These are phyloP conservation scores for Kuraishia borneana DNA, from an alignment of 805 yeast species.

Conservation along the genomic window DNA sequence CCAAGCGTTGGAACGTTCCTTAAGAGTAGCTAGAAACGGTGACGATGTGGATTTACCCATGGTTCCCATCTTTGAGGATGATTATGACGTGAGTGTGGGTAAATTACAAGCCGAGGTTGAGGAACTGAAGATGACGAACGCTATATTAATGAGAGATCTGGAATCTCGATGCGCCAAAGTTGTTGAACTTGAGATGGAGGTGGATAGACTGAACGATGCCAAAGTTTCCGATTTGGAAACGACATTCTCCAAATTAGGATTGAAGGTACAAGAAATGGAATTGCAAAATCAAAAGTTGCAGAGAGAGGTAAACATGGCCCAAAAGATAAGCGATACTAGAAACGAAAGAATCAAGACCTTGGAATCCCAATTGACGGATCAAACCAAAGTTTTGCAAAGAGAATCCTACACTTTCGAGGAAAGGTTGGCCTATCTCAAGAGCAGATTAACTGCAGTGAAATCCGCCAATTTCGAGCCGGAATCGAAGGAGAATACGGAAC, in stretches of 20 bases:
- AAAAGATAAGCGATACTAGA: constrained; percentile 45
- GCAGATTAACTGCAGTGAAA: constrained; percentile 14
- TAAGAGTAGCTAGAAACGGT: neutral
- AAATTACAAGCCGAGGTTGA: constrained; percentile 3
- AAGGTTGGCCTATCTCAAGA: constrained; percentile 19
- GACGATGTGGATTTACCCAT: neutral
- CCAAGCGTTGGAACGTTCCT: constrained; percentile 1
- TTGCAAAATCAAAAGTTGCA: constrained; percentile 46
- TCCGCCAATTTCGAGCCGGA: constrained; percentile 5
- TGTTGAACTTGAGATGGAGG: constrained; percentile 28
- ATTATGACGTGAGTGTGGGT: neutral
- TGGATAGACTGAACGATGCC: constrained; percentile 26
- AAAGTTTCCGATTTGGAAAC: constrained; percentile 44
- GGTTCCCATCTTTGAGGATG: constrained; percentile 1
- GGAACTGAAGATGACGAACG: constrained; percentile 7
- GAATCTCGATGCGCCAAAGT: constrained; percentile 13
- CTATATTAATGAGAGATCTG: constrained; percentile 11
- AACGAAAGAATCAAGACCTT: constrained; percentile 44
- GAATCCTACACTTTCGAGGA: constrained; percentile 41
- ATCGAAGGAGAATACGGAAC: neutral
- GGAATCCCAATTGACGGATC: constrained; percentile 36
- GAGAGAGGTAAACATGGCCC: constrained; percentile 43
- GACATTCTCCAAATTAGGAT: constrained; percentile 43
- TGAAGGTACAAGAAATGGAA: constrained; percentile 52
- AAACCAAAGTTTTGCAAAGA: constrained; percentile 32